These are phyloP conservation scores for Silene latifolia DNA, from an alignment of 148 eudicot species.

Conservation along the genomic window DNA sequence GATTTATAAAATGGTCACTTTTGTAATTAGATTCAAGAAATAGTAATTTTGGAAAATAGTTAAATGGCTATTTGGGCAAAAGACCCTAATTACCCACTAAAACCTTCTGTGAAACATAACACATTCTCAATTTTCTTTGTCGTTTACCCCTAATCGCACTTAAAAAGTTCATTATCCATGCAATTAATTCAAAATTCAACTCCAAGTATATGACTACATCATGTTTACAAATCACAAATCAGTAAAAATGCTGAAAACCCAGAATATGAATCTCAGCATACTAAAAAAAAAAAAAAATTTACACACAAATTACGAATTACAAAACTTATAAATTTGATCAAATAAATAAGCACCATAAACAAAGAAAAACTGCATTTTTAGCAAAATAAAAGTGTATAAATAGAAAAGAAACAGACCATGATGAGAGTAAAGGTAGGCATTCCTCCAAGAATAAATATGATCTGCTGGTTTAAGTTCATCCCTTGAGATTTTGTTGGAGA, in stretches of 20 bases:
- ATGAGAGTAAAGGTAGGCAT: constrained; percentile 57
- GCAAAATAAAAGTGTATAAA: background rate
- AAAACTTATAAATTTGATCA: background rate
- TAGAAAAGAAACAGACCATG: constrained; percentile 40
- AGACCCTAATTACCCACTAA: no score
- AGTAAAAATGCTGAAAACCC: no score
- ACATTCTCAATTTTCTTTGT: background rate
- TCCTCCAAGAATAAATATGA: constrained; percentile 75
- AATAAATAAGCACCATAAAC: background rate
- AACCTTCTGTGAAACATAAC: background rate
- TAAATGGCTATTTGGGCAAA: no score
- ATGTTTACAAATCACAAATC: no score
- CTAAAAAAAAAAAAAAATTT: background rate
- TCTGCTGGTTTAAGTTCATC: constrained; percentile 56
- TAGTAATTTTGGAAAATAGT: no score
- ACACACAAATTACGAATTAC: constrained; percentile 1
- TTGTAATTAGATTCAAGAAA: no score
- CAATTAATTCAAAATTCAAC: no score
- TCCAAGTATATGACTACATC: background rate
- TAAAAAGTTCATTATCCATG: background rate
- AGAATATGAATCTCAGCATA: background rate
- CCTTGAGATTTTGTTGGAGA: constrained; percentile 50
- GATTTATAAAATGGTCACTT: no score
- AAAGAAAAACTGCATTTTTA: background rate
- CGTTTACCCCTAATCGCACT: background rate